Base-by-base conservation (phyloP, 371 early-diverging fungal genomes). In the Mucor racemosus region DNA sequence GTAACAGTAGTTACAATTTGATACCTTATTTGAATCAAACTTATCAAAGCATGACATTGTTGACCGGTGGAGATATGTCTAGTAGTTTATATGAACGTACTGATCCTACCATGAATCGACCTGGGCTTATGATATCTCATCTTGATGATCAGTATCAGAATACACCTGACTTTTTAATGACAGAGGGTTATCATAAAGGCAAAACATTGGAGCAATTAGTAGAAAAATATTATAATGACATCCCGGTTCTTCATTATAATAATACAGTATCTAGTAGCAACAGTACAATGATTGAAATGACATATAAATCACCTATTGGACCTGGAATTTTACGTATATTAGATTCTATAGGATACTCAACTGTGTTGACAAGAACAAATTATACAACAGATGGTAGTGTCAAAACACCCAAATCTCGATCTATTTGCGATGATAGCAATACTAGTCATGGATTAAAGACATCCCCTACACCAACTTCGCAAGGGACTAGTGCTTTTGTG, bases 101-200 rank as follows among this genome's bases (percentile, higher is more conserved):
- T 42, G 72, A 76, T 4, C 64, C 56, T 14, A 76, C 73, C 31
- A 68, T 75, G 33, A 77, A 76, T 58, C 72, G 81, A 53, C 79
- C 80, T 3, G 81, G 81, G 2, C 58, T 79, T 6, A 53, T 76
- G 59, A 77, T 80, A 17, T 79, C 84, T 9, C 84, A 83, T 62
- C 53, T 83, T 9, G 78, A 74, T 50, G 70, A 73, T 19, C 42
- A 42, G n/a, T 83, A 80, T 50, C 48, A 19, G 9, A 44, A 48
- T 17, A 77, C 77, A 33, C 68, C 74, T 40, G 84, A 83, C 58
- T 83, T 83, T 41, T 66, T 83, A 31, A 77, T 83, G 77, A 76
- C 75, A 4, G 56, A 55, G 9, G 42, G 67, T 0, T 78, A 73
- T 38, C 71, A 68, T 26, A 42, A 57, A 9, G 81, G 79, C 0